Conservation (phyloP, 768 basidiomycete genomes). For the Collybia nuda region DNA sequence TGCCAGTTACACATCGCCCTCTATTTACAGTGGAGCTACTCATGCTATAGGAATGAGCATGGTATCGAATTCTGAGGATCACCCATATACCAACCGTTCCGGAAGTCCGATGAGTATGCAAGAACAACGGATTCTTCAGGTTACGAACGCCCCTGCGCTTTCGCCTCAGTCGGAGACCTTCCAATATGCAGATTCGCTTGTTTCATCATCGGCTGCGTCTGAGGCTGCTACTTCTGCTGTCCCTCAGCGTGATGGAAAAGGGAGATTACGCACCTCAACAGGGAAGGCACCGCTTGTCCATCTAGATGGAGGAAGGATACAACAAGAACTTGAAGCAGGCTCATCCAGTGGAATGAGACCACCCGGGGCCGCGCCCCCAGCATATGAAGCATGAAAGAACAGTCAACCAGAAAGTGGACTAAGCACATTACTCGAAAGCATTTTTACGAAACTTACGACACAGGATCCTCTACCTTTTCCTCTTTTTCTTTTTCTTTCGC, state of each 20-base stretch:
- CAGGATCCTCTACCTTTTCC: background rate
- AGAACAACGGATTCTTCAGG: conserved; percentile 29
- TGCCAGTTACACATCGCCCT: conserved; percentile 14
- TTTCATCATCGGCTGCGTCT: background rate
- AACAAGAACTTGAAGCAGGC: conserved; percentile 10
- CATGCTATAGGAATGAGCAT: conserved; percentile 12
- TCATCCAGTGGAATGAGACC: background rate
- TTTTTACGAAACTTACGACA: conserved; percentile 1
- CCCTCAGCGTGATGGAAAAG: conserved; percentile 20
- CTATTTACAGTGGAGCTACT: conserved; percentile 18
- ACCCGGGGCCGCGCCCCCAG: conserved; percentile 10
- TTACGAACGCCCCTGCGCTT: conserved; percentile 39
- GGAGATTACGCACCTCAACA: conserved; percentile 20
- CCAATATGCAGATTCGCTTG: background rate
- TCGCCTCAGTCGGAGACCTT: conserved; percentile 10
- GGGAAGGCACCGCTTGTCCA: conserved; percentile 37
- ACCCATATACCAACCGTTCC: conserved; percentile 21
- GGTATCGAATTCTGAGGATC: conserved; percentile 13
- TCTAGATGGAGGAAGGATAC: conserved; percentile 36
- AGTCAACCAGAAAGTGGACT: conserved; percentile 1
- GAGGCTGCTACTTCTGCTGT: conserved; percentile 5
- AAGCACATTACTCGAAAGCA: background rate
- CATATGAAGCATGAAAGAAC: conserved; percentile 11
- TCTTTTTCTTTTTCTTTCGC: background rate
- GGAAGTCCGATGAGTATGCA: conserved; percentile 44